Evolutionary conservation across 148 eudicot genomes (phyloP).

Genomic region (Rhododendron williamsianum): DNA sequence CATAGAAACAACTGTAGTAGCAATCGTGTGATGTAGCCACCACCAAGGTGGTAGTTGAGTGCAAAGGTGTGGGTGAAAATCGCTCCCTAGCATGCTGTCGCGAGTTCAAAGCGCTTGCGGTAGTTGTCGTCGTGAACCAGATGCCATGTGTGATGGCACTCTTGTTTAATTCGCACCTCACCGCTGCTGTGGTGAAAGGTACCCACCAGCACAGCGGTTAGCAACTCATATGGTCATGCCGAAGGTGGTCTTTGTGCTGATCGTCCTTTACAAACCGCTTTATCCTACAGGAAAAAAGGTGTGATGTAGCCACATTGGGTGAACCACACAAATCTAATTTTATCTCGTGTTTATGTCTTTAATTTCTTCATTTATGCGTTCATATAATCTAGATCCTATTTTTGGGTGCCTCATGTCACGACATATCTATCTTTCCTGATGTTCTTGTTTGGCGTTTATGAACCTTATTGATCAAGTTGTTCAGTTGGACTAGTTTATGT

Average conservation of each 20-base stretch:
- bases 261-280: not conserved
- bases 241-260: not conserved
- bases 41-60: not conserved
- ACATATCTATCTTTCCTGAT: not conserved
- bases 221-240: not conserved
- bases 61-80: not conserved
- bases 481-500: not conserved
- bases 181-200: not conserved
- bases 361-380: not conserved
- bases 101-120: not conserved
- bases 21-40: not conserved
- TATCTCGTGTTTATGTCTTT: not conserved
- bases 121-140: not conserved
- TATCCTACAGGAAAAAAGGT: not conserved
- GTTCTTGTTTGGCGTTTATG: not conserved
- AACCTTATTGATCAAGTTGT: not conserved
- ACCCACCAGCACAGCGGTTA: not conserved
- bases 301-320: not conserved
- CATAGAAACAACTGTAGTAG: not conserved
- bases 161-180: not conserved
- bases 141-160: not conserved
- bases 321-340: not conserved
- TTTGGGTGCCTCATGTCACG: not conserved
- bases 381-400: not conserved
- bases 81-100: not conserved